A percentile compares a stretch with the other conserved stretches of the same genome.
Conservation (phyloP, 176 grass and related monocot genomes). For the Zea luxurians region DNA sequence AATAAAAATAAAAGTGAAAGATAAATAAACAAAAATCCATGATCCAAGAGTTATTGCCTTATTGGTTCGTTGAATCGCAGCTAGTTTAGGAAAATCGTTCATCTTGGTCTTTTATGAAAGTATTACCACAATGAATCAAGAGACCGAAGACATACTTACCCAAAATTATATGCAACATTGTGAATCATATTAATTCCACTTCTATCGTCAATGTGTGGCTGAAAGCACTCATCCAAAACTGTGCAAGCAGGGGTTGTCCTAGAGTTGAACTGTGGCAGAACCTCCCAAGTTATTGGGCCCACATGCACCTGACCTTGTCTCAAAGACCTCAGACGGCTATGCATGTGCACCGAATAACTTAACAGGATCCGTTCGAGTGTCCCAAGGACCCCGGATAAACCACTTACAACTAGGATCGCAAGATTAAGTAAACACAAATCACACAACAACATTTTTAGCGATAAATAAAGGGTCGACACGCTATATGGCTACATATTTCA, state of each 20-base stretch:
- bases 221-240: conserved; percentile 96
- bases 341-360: no score
- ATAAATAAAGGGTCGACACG: no score
- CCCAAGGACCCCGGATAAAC: no score
- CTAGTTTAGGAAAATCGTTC: conserved; percentile 26
- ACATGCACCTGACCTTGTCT: no score
- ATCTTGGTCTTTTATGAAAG: conserved; percentile 25
- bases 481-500: no score
- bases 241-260: conserved; percentile 81
- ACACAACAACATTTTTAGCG: no score
- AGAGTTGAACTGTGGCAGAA: conserved; percentile 80
- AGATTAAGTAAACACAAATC: no score
- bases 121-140: background rate
- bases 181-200: conserved; percentile 89
- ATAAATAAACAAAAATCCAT: background rate
- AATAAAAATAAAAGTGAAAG: background rate
- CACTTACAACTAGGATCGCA: no score
- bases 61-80: background rate
- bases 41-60: background rate
- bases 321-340: no score
- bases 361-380: no score
- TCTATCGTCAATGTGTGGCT: conserved; percentile 72
- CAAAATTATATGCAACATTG: conserved; percentile 89
- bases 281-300: no score
- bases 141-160: conserved; percentile 54